Conservation (phyloP, 208 protist species). For the Trypanosoma conorhini region DNA sequence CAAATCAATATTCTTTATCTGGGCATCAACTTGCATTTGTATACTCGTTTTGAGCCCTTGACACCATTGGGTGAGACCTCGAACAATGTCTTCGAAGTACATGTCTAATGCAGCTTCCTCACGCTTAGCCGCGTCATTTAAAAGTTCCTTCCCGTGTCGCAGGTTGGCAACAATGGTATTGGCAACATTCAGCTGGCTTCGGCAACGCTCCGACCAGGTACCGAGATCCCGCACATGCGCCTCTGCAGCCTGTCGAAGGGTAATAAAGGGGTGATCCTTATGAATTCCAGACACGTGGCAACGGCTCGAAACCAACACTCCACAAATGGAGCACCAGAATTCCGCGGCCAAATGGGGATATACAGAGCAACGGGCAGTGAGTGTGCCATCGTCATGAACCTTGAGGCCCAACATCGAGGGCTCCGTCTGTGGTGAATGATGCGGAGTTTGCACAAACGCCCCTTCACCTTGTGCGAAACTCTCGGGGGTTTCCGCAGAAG, state of each 20-base stretch:
- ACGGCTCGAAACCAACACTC: constrained; percentile 33
- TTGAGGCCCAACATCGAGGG: not conserved
- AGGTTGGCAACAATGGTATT: constrained; percentile 28
- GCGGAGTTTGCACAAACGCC: not conserved
- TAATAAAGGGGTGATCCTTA: constrained; percentile 37
- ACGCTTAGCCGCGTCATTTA: constrained; percentile 12
- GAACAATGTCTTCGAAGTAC: constrained; percentile 29
- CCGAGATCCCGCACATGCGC: constrained; percentile 33
- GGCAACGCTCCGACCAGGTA: constrained; percentile 27
- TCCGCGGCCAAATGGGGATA: constrained; percentile 36
- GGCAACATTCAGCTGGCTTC: constrained; percentile 28
- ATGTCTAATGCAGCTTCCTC: constrained; percentile 25
- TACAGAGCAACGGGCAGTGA: constrained; percentile 30
- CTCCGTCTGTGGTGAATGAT: not conserved
- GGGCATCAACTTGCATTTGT: constrained; percentile 16
- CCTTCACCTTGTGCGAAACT: not conserved
- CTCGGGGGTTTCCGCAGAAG: not conserved
- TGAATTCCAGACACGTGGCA: constrained; percentile 39
- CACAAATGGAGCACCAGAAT: constrained; percentile 39
- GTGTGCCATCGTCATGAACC: constrained; percentile 6
- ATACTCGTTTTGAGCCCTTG: constrained; percentile 30
- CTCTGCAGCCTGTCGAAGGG: constrained; percentile 35
- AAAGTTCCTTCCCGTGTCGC: constrained; percentile 17
- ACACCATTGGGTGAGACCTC: constrained; percentile 22
- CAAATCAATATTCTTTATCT: constrained; percentile 26